Base-by-base conservation (phyloP, 208 protist genomes). In the Angomonas desouzai region DNA sequence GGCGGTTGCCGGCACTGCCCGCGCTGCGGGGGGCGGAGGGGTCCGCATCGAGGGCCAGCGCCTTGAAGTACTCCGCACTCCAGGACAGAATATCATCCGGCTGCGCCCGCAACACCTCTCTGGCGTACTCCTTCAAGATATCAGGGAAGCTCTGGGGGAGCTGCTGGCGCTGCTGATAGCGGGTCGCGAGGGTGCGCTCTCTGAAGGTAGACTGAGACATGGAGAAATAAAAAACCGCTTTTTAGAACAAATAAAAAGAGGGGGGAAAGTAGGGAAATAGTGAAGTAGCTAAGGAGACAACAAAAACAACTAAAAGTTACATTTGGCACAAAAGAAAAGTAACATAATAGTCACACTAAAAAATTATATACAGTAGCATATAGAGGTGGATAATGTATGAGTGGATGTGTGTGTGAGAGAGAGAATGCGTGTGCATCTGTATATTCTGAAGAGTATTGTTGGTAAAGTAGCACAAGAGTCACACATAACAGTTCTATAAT, bases 31-130 rank as follows among this genome's bases (percentile, higher is more conserved):
- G n/a, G 70, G 66, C 65, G 78, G 80, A 61, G 77, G 78, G 76
- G 59, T 91, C 87, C 63, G 70, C 74, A 56, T 91, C 81, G 7
- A 94, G 77, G 30, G 92, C 92, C 20, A 94, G 64, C 33, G 72
- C 69, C 70, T 89, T 90, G 63, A 98, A 98, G 79, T 96, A 98
- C n/a, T 81, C 76, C 30, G 89, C 89, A 47, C 87, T 93, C 86
- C 87, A 98, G 36, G 82, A 76, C 48, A 96, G 76, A 34, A 98
- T 93, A 70, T 98, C 89, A 18, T 79, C 60, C 9, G 94, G 94
- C 74, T 98, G 94, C 6, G 61, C 83, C 18, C 94, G 87, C 27
- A 98, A 77, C 45, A 97, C 92, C 75, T 98, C 94, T 2, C 94
- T 78, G 3, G 94, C 88, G 73, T 95, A 97, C 66, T 97, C 91